phyloP scores from a whole-genome alignment of 164 flowering plant genomes.

The Paratinospora sagittata region DNA sequence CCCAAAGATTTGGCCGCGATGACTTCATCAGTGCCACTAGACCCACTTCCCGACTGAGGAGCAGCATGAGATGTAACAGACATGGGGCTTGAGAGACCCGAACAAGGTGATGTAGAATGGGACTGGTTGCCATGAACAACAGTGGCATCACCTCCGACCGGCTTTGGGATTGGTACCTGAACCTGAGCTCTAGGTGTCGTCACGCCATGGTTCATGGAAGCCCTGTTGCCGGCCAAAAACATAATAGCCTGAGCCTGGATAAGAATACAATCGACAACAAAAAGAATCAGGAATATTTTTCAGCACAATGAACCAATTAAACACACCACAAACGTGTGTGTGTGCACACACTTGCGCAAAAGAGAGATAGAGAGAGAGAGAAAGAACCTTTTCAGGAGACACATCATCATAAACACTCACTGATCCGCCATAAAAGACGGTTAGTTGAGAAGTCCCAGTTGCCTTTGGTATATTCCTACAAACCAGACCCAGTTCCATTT shows the following conservation, averaged over 20 bases:
- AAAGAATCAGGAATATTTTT: background rate
- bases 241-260: conserved; percentile 84
- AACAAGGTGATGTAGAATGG: conserved; percentile 29
- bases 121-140: conserved; percentile 34
- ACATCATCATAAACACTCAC: conserved; percentile 70
- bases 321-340: background rate
- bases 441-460: conserved; percentile 47
- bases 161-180: conserved; percentile 33
- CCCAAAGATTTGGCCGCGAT: conserved; percentile 31
- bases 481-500: conserved; percentile 8
- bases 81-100: conserved; percentile 57
- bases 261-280: background rate
- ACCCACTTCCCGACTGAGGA: conserved; percentile 49
- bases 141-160: conserved; percentile 35
- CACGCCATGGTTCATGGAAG: conserved; percentile 26
- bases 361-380: conserved; percentile 9
- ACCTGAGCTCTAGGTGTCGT: conserved; percentile 27
- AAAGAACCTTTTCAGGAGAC: conserved; percentile 73
- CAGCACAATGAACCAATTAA: background rate
- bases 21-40: conserved; percentile 45
- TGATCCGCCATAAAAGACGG: conserved; percentile 74
- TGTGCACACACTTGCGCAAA: background rate
- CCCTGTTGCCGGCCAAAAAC: conserved; percentile 73
- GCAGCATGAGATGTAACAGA: conserved; percentile 55
- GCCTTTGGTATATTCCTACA: conserved; percentile 42